Base-by-base conservation (phyloP, 768 basidiomycete genomes). In the Collybiopsis luxurians region DNA sequence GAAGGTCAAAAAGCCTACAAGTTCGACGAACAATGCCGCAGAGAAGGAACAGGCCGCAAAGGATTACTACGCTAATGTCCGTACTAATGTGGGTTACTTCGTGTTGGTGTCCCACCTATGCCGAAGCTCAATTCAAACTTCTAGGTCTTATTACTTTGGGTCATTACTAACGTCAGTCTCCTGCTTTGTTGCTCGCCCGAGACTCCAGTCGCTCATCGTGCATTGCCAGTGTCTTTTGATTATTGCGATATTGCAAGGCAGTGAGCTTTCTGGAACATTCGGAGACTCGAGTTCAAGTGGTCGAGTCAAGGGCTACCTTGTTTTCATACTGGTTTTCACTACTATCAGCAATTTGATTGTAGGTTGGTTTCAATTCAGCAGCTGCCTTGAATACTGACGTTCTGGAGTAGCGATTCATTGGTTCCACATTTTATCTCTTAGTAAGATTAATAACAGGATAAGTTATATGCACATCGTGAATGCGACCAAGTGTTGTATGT, bases 41-140 rank as follows among this genome's bases (percentile, higher is more conserved):
- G 90, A 92, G 68, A 84, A 78, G 66, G 89, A 92, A 61, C 80
- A 85, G 60, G 80, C 79, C 1, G 89, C 89, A 10, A 87, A 85
- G 65, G 90, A 92, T 62, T 95, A 94, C 72, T 95, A 94, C 69
- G 90, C 92, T 0, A 86, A 85, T 63, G 90, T 95, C 53, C 75
- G 92, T 60, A 93, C 92, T 6, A 93, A 94, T 72, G 89, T 79
- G 45, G 45, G 73, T 60, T n/a, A 19, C 17, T 31, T 43, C 31
- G 19, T n/a, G 13, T 23, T 30, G 31, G 42, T 30, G n/a, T 55
- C 43, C 19, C n/a, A 36, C 21, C 11, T 3, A 57, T 6, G 10
- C 31, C 30, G 36, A 26, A 39, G n/a, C n/a, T n/a, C n/a, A 27
- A 11, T 36, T 53, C 7, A 51, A 26, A 43, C 38, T 28, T 27